A percentile compares a stretch with the other conserved stretches of the same genome.
Conservation (phyloP, 2,329 filamentous ascomycete species). For the Pseudogymnoascus sp. region DNA sequence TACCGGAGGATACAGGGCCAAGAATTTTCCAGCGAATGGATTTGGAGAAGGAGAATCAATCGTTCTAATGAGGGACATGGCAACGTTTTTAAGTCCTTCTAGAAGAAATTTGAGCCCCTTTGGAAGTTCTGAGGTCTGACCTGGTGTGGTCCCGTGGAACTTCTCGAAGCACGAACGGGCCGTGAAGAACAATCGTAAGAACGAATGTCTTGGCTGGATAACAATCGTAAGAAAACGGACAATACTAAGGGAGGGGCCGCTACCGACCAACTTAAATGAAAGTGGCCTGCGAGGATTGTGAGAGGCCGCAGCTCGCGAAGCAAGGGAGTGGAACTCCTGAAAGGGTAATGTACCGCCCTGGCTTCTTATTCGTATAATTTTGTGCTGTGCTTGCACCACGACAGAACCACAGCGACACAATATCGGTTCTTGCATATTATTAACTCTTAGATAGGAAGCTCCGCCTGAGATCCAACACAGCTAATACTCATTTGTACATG, state of each 20-base stretch:
- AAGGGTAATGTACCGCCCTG: neutral
- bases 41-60: neutral
- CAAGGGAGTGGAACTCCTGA: neutral
- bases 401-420: neutral
- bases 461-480: neutral
- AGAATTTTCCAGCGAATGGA: neutral
- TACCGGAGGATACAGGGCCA: neutral
- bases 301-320: neutral
- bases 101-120: conserved; percentile 3
- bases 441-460: neutral
- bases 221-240: neutral
- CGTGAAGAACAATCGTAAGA: conserved; percentile 8
- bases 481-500: neutral
- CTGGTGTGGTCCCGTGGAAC: neutral
- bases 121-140: neutral
- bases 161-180: neutral
- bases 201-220: neutral
- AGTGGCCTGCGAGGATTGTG: neutral
- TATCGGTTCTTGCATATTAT: neutral
- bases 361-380: neutral
- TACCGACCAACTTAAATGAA: conserved; percentile 1
- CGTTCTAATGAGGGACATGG: neutral
- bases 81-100: neutral
- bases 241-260: conserved; percentile 3
- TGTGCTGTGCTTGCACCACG: neutral